These are phyloP conservation scores for Acorus calamus DNA, from an alignment of 106 monocot species.

Conservation along the genomic window DNA sequence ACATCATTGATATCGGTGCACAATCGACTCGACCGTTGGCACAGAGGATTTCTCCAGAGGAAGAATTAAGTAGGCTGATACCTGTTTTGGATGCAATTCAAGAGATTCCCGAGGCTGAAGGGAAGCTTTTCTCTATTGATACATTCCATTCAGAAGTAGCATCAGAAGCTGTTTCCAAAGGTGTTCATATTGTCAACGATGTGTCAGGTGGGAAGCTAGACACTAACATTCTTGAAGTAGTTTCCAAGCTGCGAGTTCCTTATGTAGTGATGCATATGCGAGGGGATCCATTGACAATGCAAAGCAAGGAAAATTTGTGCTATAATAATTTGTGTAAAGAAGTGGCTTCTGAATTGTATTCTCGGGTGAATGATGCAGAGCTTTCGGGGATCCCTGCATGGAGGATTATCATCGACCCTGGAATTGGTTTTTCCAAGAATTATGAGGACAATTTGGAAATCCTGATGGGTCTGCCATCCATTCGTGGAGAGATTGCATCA, in stretches of 20 bases:
- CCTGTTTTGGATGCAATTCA: conserved; percentile 64
- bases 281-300: conserved; percentile 90
- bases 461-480: conserved; percentile 34
- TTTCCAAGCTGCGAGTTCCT: conserved; percentile 52
- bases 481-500: conserved; percentile 42
- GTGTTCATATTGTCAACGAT: conserved; percentile 85
- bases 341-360: conserved; percentile 54
- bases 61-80: conserved; percentile 68
- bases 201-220: conserved; percentile 80
- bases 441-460: conserved; percentile 61
- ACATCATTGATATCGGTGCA: conserved; percentile 87
- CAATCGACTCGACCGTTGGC: conserved; percentile 86
- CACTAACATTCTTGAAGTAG: conserved; percentile 43
- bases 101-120: conserved; percentile 57
- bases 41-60: conserved; percentile 33
- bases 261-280: conserved; percentile 87
- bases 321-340: conserved; percentile 66
- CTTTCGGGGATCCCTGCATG: conserved; percentile 68
- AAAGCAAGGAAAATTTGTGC: conserved; percentile 41
- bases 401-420: conserved; percentile 79
- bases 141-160: conserved; percentile 88
- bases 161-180: conserved; percentile 57
- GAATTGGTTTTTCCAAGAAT: conserved; percentile 83
- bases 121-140: conserved; percentile 71
- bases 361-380: conserved; percentile 53